Percentiles rank a stretch among this genome's conserved stretches.
Conservation (phyloP, 1,284 basidiomycete species). For the Marasmius fiardii region DNA sequence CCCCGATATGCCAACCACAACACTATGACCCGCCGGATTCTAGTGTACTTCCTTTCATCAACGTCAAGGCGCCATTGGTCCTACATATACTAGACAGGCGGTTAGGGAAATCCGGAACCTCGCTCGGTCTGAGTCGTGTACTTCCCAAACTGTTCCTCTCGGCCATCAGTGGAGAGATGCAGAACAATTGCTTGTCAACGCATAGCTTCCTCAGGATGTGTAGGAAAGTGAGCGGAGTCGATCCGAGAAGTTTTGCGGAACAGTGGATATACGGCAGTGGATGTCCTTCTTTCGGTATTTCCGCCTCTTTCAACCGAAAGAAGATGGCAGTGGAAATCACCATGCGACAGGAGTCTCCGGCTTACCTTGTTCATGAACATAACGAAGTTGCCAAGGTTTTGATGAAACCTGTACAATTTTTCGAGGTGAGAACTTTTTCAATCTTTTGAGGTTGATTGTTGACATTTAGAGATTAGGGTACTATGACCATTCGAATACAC, state of each 20-base stretch:
- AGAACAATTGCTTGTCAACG: constrained; percentile 85
- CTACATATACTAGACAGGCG: constrained; percentile 94
- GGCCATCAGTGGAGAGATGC: constrained; percentile 89
- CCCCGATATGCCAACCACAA: constrained; percentile 92
- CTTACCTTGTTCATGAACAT: constrained; percentile 63
- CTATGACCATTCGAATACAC: constrained; percentile 98
- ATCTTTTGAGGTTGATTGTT: constrained; percentile 8
- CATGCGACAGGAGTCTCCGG: constrained; percentile 87
- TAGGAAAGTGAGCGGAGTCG: constrained; percentile 90
- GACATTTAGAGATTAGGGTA: constrained; percentile 53
- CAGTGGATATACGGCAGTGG: constrained; percentile 99
- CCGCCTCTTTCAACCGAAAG: constrained; percentile 94
- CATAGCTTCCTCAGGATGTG: constrained; percentile 90
- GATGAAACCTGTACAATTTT: constrained; percentile 82
- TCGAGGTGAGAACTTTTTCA: constrained; percentile 57
- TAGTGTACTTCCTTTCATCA: constrained; percentile 80
- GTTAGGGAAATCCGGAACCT: constrained; percentile 93
- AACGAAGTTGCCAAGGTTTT: constrained; percentile 66
- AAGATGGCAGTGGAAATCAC: constrained; percentile 97
- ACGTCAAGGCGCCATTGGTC: constrained; percentile 93
- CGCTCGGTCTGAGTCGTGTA: constrained; percentile 90
- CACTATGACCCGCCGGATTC: constrained; percentile 81
- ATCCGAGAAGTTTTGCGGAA: constrained; percentile 88
- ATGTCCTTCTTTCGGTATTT: constrained; percentile 88
- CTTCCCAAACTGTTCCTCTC: constrained; percentile 95